Base-by-base conservation (phyloP, 2,329 filamentous ascomycete species). In the Metarhizium sp. region DNA sequence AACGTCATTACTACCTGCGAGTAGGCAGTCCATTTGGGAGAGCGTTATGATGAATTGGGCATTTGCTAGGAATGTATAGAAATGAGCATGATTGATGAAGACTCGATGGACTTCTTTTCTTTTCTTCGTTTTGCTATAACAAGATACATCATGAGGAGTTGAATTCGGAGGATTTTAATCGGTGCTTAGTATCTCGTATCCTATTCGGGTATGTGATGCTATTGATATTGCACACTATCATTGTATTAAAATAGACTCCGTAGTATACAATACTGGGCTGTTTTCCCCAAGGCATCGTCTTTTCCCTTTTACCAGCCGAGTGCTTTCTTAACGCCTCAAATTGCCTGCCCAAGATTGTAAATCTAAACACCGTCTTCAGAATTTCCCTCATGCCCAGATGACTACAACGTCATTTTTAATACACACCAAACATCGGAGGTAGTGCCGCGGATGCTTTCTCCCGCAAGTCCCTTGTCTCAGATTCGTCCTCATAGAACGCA, bases 401-500 rank as follows among this genome's bases (percentile, higher is more conserved):
- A 34, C 32, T 34, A 11, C 11, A 7, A 11, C 7, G 20, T n/a
- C 14, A 30, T 7, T 16, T 42, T 52, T 16, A 34, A 43, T 29
- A 48, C 6, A 14, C 45, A 13, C 36, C 38, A 36, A 51, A 46
- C 30, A 36, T 18, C 51, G 18, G n/a, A 7, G 45, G 46, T 13
- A 49, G 40, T n/a, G 51, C n/a, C 5, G 51, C 42, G 7, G 51
- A 38, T 2, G 54, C 46, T 16, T 50, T 47, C 14, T 30, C 36
- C 8, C 7, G 16, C 18, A 20, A 34, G 13, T 38, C 8, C 13
- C 6, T 4, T 16, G 25, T 25, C 34, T 40, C 14, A 14, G 25
- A 32, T 47, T 34, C n/a, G 11, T 52, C 48, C 6, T 53, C 55
- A 18, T 50, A n/a, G 51, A 63, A 54, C 70, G 68, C 0, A 64